Base-by-base conservation (phyloP, 495 filamentous ascomycete genomes). In the Neurospora africana region DNA sequence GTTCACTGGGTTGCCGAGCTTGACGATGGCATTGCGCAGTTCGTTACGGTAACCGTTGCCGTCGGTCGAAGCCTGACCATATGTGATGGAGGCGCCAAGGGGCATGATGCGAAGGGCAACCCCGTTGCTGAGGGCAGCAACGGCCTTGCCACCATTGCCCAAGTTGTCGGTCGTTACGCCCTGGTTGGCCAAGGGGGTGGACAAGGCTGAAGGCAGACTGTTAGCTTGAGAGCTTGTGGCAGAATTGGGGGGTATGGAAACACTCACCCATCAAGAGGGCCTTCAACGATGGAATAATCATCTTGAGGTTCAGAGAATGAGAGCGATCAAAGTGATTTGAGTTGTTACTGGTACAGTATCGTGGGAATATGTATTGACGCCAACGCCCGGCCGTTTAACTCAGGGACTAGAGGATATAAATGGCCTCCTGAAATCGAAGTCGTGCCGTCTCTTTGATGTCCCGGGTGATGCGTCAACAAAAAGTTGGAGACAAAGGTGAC, bases 1-100 rank as follows among this genome's bases (percentile, higher is more conserved):
- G 76, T 87, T 83, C 15, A 87, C 84, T 23, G 21, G 36, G 72
- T 81, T 81, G 39, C 78, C 78, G 58, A 75, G 70, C 37, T 70
- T 30, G 68, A 73, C 53, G 43, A 83, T 74, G 70, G 74, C 73
- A 9, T 41, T 47, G 30, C 81, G 78, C 9, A 84, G 77, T 36
- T 37, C 69, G 9, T 38, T 38, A 40, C 82, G 81, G 75, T 81
- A 84, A 33, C 82, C 82, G 70, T 81, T 82, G 69, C 79, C 80
- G 58, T 80, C 76, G 41, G 75, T 69, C 5, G 78, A 80, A 1
- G 58, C 74, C 37, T 81, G 80, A 2, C 87, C 87, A 47, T 77
- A 80, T 5, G 86, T 87, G 75, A 89, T 87, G 4, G 86, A 88
- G 7, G 85, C 87, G 1, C 87, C 87, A 6, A 89, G 81, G 0